Evolutionary conservation across 345 rosid species (phyloP).

Genomic region (Lumnitzera racemosa): DNA sequence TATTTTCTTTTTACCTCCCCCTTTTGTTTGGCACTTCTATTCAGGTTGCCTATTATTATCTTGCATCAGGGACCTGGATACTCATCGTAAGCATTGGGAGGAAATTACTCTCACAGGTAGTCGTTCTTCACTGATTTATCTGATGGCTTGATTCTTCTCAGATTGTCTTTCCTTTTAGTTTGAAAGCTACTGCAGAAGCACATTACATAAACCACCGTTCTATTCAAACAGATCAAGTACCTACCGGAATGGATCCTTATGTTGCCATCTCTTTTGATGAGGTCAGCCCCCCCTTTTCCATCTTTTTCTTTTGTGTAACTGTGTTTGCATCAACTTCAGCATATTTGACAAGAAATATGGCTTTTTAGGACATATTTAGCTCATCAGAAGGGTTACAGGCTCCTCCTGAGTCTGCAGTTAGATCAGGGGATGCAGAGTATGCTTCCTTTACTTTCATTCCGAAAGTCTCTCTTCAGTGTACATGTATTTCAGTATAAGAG

Average conservation of each 20-base stretch:
- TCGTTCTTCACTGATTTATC: background rate
- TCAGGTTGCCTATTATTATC: background rate
- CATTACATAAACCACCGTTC: background rate
- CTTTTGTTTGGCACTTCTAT: background rate
- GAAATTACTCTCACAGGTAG: conserved; percentile 72
- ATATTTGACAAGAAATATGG: background rate
- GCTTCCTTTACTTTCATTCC: too few species aligned
- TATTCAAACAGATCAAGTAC: conserved; percentile 53
- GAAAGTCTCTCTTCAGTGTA: too few species aligned
- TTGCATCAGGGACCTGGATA: conserved; percentile 34
- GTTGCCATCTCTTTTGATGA: conserved; percentile 65
- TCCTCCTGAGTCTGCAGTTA: background rate
- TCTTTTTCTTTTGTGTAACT: background rate
- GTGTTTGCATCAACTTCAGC: background rate
- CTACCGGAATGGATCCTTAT: conserved; percentile 48
- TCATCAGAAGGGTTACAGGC: background rate
- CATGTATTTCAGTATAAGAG: too few species aligned
- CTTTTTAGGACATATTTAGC: too few species aligned
- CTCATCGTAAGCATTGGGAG: conserved; percentile 44
- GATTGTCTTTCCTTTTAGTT: background rate
- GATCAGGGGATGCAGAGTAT: too few species aligned
- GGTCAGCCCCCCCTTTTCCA: conserved; percentile 22
- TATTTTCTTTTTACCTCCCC: background rate
- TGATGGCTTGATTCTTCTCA: background rate
- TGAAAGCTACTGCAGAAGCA: too few species aligned